Base-by-base conservation (phyloP, 306 rosid species). In the Prunus dulcis region DNA sequence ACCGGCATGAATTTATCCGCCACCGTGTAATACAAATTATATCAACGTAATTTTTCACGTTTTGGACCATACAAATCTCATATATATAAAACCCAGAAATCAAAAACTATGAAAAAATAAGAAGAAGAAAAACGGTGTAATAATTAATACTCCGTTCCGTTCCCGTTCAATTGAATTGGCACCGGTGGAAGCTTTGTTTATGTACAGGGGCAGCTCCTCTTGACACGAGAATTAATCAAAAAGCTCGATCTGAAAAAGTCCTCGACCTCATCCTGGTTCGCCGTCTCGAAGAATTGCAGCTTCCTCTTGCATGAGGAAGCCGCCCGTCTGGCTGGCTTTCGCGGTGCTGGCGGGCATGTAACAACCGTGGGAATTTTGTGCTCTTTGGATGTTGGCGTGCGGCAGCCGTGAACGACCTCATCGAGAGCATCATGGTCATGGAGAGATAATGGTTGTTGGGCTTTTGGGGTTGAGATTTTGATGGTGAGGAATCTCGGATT, bases 331-430 rank as follows among this genome's bases (percentile, higher is more conserved):
- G 12, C 22, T 10, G 86, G 83, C 77, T 88, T 88, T 56, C 84
- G 67, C 3, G 91, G 91, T 9, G 91, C 89, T 7, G 89, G 88
- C 22, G 91, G 91, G 28, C 91, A 88, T 61, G 73, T 66, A 17
- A 83, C 19, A 55, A 83, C 50, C 34, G 55, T 57, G 18, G 91
- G 89, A 69, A 88, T 85, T 63, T 71, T 80, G 72, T 82, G 58
- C 17, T 81, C 81, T 32, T 71, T 77, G 5, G 89, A 82, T 28
- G 82, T 85, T 7, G 91, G 91, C 1, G 91, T 85, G 61, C 79
- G 83, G 50, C 89, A 88, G 19, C 30, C 62, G 12, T 30, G 25
- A 11, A 30, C 73, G 9, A 28, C 64, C 1, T 69, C 60, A n/a
- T 7, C 64, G 1, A 34, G 72, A 11, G 18, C 0, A 18, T 28